These are phyloP conservation scores for Rhytidiadelphus loreus DNA, from an alignment of 225 moss, liverwort and hornwort species.

Conservation along the genomic window DNA sequence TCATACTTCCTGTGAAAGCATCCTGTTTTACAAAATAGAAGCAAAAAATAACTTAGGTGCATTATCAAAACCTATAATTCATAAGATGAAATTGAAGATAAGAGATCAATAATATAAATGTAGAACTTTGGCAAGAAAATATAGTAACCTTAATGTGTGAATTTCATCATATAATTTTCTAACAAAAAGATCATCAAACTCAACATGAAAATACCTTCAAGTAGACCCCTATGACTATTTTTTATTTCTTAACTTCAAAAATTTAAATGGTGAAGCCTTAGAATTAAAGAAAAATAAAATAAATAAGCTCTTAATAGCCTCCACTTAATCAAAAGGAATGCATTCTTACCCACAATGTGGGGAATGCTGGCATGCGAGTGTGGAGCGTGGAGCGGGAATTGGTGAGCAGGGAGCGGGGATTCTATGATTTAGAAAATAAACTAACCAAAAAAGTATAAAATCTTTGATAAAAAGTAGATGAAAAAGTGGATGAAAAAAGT, in stretches of 20 bases:
- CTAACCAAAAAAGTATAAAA: too few relatives aligned
- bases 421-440: too few relatives aligned
- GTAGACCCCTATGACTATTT: accelerated
- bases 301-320: not conserved
- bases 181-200: not conserved
- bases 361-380: too few relatives aligned
- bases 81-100: not conserved
- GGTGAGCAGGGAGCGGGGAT: too few relatives aligned
- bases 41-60: accelerated
- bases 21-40: not conserved
- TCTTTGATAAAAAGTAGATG: too few relatives aligned
- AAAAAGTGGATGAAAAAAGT: too few relatives aligned
- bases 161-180: not conserved
- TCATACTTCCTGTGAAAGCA: not conserved
- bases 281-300: not conserved
- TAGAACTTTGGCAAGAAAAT: not conserved
- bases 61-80: accelerated
- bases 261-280: not conserved
- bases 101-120: not conserved
- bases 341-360: not conserved
- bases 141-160: not conserved
- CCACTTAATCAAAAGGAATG: not conserved
- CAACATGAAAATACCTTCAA: not conserved
- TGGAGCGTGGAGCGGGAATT: too few relatives aligned
- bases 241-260: not conserved